Evolutionary conservation across 1,284 basidiomycete species (phyloP), one percentile per base, ranked within the genome.

Genomic region (Leccinum colubrinum): DNA sequence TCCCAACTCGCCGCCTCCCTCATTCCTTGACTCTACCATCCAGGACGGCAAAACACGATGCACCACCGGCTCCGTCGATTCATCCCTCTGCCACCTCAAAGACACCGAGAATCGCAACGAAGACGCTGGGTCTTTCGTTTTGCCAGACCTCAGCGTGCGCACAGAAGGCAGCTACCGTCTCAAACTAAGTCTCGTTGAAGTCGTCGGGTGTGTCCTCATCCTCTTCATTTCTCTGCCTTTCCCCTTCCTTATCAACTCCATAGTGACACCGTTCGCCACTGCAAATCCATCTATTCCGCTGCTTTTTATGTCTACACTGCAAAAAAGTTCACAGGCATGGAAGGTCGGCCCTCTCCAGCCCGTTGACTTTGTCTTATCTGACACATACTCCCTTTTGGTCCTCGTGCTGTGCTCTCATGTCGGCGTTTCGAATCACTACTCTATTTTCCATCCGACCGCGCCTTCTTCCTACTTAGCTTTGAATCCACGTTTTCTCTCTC

Each of bases 291-390:
- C 60, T 91, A 88, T 76, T 94, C 93, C 0, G 85, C 88, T 1
- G 86, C 90, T 0, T 96, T 96, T 76, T 93, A 94, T 66, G 92
- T 96, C 30, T 97, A 94, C 73, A 94, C 94, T 0, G 92, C 94
- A 97, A 97, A 81, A 81, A 94, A 95, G 76, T 97, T 96, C 72
- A 93, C 94, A 0, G 93, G 93, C 30, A 95, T 95, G 90, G 90
- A 93, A 80, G 88, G 93, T 92, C 65, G 50, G 86, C 76, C 12
- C 33, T 46, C 14, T 25, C 35, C 8, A 6, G 9, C 22, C 9
- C 20, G 3, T 12, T 12, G 6, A 22, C 41, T 22, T 59, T 64
- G 63, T 66, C 70, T 74, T 70, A 63, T 64, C 72, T 73, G 27
- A 68, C 60, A 53, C 15, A 12, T 2, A 55, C 56, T 55, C 7